Evolutionary conservation across 169 alveolate species (phyloP).

Genomic region (Hepatocystis sp.): DNA sequence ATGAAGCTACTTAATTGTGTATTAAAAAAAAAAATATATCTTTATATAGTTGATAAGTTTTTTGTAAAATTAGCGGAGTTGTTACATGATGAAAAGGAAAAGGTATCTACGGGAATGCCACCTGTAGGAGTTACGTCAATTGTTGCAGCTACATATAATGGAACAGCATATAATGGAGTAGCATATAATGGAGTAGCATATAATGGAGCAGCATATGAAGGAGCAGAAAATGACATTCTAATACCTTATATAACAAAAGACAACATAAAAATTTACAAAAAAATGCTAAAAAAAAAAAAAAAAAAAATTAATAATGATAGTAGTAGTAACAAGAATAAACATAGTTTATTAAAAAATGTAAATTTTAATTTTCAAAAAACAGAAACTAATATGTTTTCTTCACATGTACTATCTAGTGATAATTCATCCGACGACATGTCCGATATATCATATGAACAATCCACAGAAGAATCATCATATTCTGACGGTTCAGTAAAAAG

Average conservation of each 20-base stretch:
- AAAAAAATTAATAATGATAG: not conserved
- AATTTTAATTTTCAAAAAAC: no score
- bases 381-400: no score
- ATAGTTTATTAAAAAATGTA: no score
- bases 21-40: constrained; percentile 3
- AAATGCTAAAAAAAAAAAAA: not conserved
- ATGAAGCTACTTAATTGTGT: constrained; percentile 34
- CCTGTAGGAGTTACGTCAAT: no score
- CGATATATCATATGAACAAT: no score
- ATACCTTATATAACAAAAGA: not conserved
- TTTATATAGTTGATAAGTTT: constrained; percentile 23
- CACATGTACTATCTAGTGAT: no score
- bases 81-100: no score
- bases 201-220: not conserved
- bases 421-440: no score
- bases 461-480: no score
- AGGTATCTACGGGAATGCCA: no score
- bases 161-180: constrained; percentile 4
- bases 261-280: constrained; percentile 14
- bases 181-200: not conserved
- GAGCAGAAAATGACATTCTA: not conserved
- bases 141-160: not conserved
- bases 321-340: not conserved
- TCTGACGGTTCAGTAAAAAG: no score
- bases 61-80: constrained; percentile 17